Evolutionary conservation across 371 early-diverging fungal species (phyloP), one percentile per base, ranked within the genome.

Genomic region (Mucor circinelloides): DNA sequence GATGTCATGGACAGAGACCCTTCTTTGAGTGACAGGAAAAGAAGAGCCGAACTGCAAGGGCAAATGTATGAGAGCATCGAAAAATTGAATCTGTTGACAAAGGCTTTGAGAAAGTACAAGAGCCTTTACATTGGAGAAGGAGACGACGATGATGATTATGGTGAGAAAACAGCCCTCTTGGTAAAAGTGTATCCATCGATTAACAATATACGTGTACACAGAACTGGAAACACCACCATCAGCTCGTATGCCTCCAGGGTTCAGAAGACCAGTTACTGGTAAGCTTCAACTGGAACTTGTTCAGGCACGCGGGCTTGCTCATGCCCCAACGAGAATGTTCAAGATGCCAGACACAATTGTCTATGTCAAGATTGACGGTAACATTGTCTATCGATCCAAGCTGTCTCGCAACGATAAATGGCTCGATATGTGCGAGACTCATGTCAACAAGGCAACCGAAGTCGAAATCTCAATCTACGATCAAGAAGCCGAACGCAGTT

Each of bases 381-480:
- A 86, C 15, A 83, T 88, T 42, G 89, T 89, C 27, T 94, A 89
- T 32, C 89, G 85, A 64, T 91, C 97, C 1, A 88, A 89, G 13
- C 85, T 88, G 17, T 84, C 87, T 31, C 86, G 87, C 34, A 85
- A 86, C 30, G 90, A 88, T 55, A 86, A 84, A 34, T 97, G 95
- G 93, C 82, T 87, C 66, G 96, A 98, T 52, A 89, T 91, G 50
- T 93, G 95, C 73, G 91, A 90, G 58, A 85, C 95, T 32, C 84
- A 88, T 60, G 91, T 96, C 52, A 93, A 94, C 67, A 93, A 93
- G 76, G 96, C 94, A 4, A 89, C 90, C 30, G 97, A 97, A 69
- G 87, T 97, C 3, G 99, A 99, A 74, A 81, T 99, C 36, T 87
- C 93, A 7, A 82, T 96, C 12, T 89, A 89, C 64, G 95, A 95